These are phyloP conservation scores for Kazachstania taianensis DNA, from an alignment of 805 yeast species.

Conservation along the genomic window DNA sequence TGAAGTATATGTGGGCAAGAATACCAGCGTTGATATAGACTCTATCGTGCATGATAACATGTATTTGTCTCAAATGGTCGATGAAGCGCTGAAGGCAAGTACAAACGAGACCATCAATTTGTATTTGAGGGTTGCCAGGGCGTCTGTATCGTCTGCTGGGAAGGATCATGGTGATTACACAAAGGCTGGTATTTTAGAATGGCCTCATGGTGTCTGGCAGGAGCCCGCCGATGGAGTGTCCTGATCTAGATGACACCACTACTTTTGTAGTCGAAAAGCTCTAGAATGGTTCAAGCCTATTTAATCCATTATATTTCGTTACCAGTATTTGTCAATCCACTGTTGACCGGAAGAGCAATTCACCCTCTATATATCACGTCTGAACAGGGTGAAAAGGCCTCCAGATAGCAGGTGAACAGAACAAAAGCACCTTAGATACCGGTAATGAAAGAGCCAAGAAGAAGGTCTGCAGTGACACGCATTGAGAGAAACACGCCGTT, in stretches of 20 bases:
- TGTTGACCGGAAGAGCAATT: too few species aligned
- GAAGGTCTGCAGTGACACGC: conserved; percentile 84
- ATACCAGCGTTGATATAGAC: conserved; percentile 35
- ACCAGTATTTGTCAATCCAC: not conserved
- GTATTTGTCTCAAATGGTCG: conserved; percentile 23
- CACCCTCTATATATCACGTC: too few species aligned
- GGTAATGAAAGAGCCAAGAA: conserved; percentile 89
- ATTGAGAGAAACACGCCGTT: conserved; percentile 33
- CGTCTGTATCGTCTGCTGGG: conserved; percentile 30
- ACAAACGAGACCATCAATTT: conserved; percentile 22
- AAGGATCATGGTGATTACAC: conserved; percentile 52
- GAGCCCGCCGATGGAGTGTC: conserved; percentile 47
- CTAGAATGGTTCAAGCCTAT: not conserved
- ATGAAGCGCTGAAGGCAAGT: conserved; percentile 26
- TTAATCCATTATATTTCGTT: not conserved
- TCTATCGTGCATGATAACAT: conserved; percentile 27
- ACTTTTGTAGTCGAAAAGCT: too few species aligned
- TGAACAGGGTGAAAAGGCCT: conserved; percentile 88
- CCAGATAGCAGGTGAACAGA: conserved; percentile 99
- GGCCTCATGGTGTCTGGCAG: conserved; percentile 51
- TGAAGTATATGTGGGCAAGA: conserved; percentile 56
- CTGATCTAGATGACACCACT: conserved; percentile 4
- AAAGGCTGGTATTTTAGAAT: conserved; percentile 45
- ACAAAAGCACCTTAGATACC: conserved; percentile 97
- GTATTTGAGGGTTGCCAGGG: conserved; percentile 49